These are phyloP conservation scores for Cyberlindnera sargentensis DNA, from an alignment of 805 yeast species.

Conservation along the genomic window DNA sequence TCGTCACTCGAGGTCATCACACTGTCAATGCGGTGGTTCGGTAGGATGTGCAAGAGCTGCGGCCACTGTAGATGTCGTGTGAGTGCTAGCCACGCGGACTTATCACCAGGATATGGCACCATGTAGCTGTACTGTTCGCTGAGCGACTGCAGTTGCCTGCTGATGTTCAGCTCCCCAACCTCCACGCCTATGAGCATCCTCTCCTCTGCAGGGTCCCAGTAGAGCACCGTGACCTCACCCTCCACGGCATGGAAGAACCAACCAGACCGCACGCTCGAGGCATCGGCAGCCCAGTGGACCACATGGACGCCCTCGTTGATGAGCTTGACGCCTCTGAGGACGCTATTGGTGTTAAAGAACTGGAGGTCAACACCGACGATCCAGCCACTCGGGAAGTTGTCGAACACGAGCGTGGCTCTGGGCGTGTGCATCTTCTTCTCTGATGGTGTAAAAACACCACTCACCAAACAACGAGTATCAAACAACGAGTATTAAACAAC, in stretches of 20 bases:
- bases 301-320: conserved; percentile 48
- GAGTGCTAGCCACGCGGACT: conserved; percentile 22
- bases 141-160: conserved; percentile 23
- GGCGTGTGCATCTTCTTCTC: conserved; percentile 6
- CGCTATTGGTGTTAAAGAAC: conserved; percentile 35
- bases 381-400: conserved; percentile 29
- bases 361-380: conserved; percentile 42
- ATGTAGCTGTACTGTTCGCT: conserved; percentile 31
- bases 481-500: too few relatives aligned
- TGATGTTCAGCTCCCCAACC: conserved; percentile 26
- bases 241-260: conserved; percentile 29
- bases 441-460: too few relatives aligned
- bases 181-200: conserved; percentile 22
- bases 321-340: conserved; percentile 43
- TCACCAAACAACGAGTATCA: too few relatives aligned
- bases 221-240: conserved; percentile 26
- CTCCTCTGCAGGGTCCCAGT: conserved; percentile 33
- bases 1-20: conserved; percentile 48
- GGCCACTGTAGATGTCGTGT: conserved; percentile 20
- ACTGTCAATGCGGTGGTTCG: conserved; percentile 27
- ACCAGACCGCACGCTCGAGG: conserved; percentile 35
- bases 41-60: conserved; percentile 25
- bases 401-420: conserved; percentile 23
- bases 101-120: conserved; percentile 33
- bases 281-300: conserved; percentile 40